These are phyloP conservation scores for Tuber indicum DNA, from an alignment of 495 filamentous ascomycete species.

Conservation along the genomic window DNA sequence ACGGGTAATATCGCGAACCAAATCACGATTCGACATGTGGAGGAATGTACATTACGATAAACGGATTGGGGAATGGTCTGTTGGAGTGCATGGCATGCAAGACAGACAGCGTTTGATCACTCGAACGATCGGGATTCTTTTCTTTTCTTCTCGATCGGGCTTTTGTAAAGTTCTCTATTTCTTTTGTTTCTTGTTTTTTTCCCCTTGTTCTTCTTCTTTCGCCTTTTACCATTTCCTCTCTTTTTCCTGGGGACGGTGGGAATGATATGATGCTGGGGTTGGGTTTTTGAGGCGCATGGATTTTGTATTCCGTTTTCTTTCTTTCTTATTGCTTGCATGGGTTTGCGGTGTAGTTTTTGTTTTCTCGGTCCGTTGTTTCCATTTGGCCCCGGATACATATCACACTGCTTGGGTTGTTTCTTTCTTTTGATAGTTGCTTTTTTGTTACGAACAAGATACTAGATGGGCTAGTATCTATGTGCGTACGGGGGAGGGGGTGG, in stretches of 20 bases:
- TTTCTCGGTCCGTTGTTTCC: conserved; percentile 34
- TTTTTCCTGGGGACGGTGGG: conserved; percentile 31
- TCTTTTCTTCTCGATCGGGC: conserved; percentile 35
- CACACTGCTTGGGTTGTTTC: conserved; percentile 26
- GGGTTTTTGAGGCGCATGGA: conserved; percentile 42
- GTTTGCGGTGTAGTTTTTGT: conserved; percentile 36
- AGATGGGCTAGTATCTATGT: conserved; percentile 14
- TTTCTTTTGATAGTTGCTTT: conserved; percentile 25
- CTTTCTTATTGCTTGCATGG: conserved; percentile 32
- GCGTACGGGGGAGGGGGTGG: conserved; percentile 20
- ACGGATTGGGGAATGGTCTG: conserved; percentile 34
- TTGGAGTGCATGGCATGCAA: conserved; percentile 33
- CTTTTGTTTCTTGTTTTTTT: conserved; percentile 28
- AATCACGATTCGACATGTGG: conserved; percentile 28
- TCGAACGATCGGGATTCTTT: conserved; percentile 18
- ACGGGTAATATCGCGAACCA: conserved; percentile 29
- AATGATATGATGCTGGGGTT: conserved; percentile 41
- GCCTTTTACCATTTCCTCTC: conserved; percentile 11
- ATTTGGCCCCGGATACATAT: conserved; percentile 21
- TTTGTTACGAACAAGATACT: conserved; percentile 11
- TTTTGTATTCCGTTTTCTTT: conserved; percentile 31
- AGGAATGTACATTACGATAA: conserved; percentile 40
- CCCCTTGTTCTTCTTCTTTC: conserved; percentile 13
- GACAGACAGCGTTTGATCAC: neutral
- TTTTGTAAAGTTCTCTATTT: conserved; percentile 41